Percentiles rank a stretch among this genome's conserved stretches.
phyloP scores from a whole-genome alignment of 2,329 filamentous ascomycete species.

The Metarhizium rileyi region DNA sequence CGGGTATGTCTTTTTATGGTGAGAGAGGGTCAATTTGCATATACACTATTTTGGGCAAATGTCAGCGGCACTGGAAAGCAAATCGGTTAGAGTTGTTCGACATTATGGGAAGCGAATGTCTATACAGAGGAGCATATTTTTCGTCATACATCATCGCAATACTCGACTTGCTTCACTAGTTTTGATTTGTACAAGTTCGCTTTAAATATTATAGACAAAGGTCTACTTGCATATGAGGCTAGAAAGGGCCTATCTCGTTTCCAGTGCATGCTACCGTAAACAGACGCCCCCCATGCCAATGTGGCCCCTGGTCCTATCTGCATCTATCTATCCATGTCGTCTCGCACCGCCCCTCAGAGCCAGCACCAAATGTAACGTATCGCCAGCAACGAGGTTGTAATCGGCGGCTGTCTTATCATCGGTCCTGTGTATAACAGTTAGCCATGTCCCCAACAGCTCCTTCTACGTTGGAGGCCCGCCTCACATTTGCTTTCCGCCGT shows the following conservation, averaged over 20 bases:
- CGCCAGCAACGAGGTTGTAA: slow-evolving; percentile 83
- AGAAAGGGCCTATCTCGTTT: not conserved
- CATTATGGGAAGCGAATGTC: not conserved
- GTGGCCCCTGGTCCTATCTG: not conserved
- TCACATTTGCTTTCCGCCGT: slow-evolving; percentile 96
- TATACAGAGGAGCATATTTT: not conserved
- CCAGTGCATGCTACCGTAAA: not conserved
- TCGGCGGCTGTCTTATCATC: slow-evolving; percentile 91
- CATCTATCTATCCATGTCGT: not conserved
- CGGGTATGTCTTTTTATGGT: too few species aligned
- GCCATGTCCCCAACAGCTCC: not conserved
- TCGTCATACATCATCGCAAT: not conserved
- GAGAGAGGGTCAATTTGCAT: not conserved
- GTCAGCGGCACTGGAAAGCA: not conserved
- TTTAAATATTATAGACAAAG: not conserved
- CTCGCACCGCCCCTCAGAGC: slow-evolving; percentile 66
- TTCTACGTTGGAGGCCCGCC: slow-evolving; percentile 10
- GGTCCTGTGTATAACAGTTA: slow-evolving; percentile 46
- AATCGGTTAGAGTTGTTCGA: not conserved
- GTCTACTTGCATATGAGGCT: not conserved
- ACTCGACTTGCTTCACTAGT: not conserved
- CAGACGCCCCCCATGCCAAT: too few species aligned
- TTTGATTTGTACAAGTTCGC: not conserved
- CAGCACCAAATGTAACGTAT: slow-evolving; percentile 89
- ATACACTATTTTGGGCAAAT: not conserved